Evolutionary conservation across 192 early-diverging fungal genomes (phyloP), one percentile per base, ranked within the genome.

Genomic region (Lobulomyces angularis): DNA sequence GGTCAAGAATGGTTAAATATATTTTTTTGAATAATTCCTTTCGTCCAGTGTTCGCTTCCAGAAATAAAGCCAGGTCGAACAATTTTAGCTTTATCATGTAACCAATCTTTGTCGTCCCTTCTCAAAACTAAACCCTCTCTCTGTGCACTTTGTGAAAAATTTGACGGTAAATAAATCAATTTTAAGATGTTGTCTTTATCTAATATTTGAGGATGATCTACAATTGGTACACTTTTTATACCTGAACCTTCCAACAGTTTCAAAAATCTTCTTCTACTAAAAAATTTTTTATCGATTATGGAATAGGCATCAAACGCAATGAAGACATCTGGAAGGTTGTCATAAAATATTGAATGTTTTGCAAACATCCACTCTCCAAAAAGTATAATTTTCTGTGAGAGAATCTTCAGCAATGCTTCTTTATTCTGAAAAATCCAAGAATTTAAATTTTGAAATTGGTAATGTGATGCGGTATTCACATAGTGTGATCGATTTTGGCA

Each of bases 321-420:
- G 29, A 69, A 65, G 20, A 30, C 27, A 21, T 41, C 48, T 1
- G 55, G 56, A 16, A 65, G 37, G 9, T 35, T 11, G n/a, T 50
- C 16, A 41, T 69, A 66, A 6, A 9, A 29, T 9, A 62, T 45
- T 14, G 51, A 51, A 36, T 69, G 62, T 30, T 27, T 34, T 0
- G 67, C 67, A 33, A 27, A 31, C 50, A 55, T 21, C 66, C 66
- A 69, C 45, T 69, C 66, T 8, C 66, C 66, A 59, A 50, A 69
- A 45, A 69, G 20, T 30, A 67, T 56, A 17, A 12, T 20, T 18
- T 26, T 34, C 11, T 5, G 12, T 0, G 25, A 2, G 14, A 64
- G 54, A n/a, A 65, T n/a, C 8, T 18, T 9, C 17, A 27, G 26
- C 29, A 65, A 22, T n/a, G 26, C 50, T 8, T 43, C 27, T n/a